phyloP scores from a whole-genome alignment of 352 stramenopile species.

The Globisporangium alternatum region DNA sequence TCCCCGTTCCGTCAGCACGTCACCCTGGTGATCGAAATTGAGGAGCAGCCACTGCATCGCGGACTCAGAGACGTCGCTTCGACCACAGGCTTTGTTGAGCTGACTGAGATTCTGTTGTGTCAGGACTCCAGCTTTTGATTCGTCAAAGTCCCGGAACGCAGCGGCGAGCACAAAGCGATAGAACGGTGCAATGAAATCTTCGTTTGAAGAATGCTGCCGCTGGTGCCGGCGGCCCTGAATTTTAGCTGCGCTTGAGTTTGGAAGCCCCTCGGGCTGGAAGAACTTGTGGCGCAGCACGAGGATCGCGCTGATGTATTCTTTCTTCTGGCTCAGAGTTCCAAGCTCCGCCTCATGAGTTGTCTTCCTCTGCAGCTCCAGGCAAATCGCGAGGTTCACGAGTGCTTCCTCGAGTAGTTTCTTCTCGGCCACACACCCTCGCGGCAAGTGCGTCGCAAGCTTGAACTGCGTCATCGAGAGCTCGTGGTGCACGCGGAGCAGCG shows the following conservation, averaged over 20 bases:
- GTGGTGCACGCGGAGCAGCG: slow-evolving; percentile 26
- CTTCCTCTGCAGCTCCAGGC: slow-evolving; percentile 6
- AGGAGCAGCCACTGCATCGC: slow-evolving; percentile 47
- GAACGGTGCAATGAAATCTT: slow-evolving; percentile 48
- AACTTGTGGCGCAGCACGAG: slow-evolving; percentile 48
- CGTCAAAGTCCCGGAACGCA: slow-evolving; percentile 49
- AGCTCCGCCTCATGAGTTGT: neutral
- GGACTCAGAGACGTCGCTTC: slow-evolving; percentile 20
- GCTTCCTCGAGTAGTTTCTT: slow-evolving; percentile 49
- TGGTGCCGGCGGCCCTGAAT: neutral
- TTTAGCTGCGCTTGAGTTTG: neutral
- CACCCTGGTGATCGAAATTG: slow-evolving; percentile 48
- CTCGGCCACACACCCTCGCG: slow-evolving; percentile 43
- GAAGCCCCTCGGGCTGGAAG: slow-evolving; percentile 40
- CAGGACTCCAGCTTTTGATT: slow-evolving; percentile 27
- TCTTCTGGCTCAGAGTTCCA: slow-evolving; percentile 12
- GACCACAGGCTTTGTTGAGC: slow-evolving; percentile 46
- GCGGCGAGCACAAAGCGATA: slow-evolving; percentile 63
- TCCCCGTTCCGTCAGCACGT: slow-evolving; percentile 46
- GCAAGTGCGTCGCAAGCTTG: slow-evolving; percentile 55
- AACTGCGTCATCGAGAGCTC: slow-evolving; percentile 46
- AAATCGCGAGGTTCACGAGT: slow-evolving; percentile 29
- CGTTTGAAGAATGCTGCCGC: slow-evolving; percentile 13
- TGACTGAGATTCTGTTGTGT: slow-evolving; percentile 27
- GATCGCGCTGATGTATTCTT: slow-evolving; percentile 47